Base-by-base conservation (phyloP, 371 early-diverging fungal genomes). In the Mortierella sp. region DNA sequence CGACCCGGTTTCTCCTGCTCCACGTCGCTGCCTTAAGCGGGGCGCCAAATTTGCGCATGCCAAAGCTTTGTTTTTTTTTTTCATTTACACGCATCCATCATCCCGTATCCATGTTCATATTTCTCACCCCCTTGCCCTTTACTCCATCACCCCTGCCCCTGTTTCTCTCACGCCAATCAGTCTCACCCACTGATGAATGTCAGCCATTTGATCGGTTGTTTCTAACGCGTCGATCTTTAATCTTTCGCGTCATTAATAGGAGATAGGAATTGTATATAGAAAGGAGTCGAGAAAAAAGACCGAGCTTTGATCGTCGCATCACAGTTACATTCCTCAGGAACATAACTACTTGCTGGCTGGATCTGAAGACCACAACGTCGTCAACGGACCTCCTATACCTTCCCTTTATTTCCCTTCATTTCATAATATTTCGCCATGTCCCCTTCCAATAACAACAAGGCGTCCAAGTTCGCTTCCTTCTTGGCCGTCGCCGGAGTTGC, bases 401-500 rank as follows among this genome's bases (percentile, higher is more conserved):
- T 54, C 54, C 32, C 48, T 56, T 48, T 72, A 49, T 51, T 55
- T 16, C 49, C 58, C 38, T 38, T 51, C 54, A 51, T 18, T 41
- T n/a, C 41, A 71, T 75, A 74, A 46, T 32, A 70, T 72, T 55
- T 55, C 71, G 46, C 35, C 74, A 80, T 80, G 80, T 74, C 81
- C 68, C 27, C 81, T 35, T 71, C 58, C 35, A 63, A 75, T 55
- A 75, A 70, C 16, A 80, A 71, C 70, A 74, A 65, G 72, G 68
- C 49, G 43, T 41, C 77, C 38, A 80, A 55, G 60, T 38, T 80
- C 75, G 75, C 80, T 16, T 84, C 84, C n/a, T 68, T 84, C 78
- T 55, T 80, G 76, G 81, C 81, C 35, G 58, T 78, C 27, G 84
- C 81, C 10, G 78, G 84, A 51, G 73, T 84, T 29, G 84, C 78